Evolutionary conservation across 106 monocot species (phyloP), one percentile per base, ranked within the genome.

Genomic region (Ottelia alismoides): DNA sequence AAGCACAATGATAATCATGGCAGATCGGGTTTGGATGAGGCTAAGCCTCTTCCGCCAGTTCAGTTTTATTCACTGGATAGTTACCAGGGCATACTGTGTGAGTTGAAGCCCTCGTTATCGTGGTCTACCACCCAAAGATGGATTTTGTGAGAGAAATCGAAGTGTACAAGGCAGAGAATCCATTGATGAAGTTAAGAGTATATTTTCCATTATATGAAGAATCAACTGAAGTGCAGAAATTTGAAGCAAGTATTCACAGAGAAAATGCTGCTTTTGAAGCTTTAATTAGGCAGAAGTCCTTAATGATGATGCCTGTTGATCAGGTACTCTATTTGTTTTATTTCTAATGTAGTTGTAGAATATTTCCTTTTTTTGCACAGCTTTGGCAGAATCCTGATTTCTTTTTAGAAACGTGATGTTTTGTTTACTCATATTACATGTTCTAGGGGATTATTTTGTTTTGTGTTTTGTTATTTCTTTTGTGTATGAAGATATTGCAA

Each of bases 171-270:
- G 76, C 98, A 64, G 77, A 98, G 58, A 90, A 98, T 73, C 79
- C 89, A 17, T 79, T 61, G 7, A 79, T 45, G 55, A 77, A 75
- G 26, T 65, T 98, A 65, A 98, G 75, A 65, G 82, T 90, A 31
- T 98, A 85, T 61, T 98, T 98, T 68, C 69, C 90, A 28, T 90
- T 98, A 58, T 90, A 98, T 71, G 98, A 98, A 68, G 72, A 90
- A 65, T 98, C 98, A 9, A 71, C 82, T 28, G 98, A 98, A 74
- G 82, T 77, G 7, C 98, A 90, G 49, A 98, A 90, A 31, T 98
- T 98, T 62, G 98, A 98, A 52, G 79, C 98, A 47, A 90, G 85
- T 65, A 89, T 86, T 64, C 74, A 63, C 9, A 66, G 82, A 64
- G 98, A 98, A 64, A 98, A 90, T 73, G 55, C 58, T 52, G 90